Conservation (phyloP, 225 moss, liverwort and hornwort genomes). For the Pleurozium schreberi region DNA sequence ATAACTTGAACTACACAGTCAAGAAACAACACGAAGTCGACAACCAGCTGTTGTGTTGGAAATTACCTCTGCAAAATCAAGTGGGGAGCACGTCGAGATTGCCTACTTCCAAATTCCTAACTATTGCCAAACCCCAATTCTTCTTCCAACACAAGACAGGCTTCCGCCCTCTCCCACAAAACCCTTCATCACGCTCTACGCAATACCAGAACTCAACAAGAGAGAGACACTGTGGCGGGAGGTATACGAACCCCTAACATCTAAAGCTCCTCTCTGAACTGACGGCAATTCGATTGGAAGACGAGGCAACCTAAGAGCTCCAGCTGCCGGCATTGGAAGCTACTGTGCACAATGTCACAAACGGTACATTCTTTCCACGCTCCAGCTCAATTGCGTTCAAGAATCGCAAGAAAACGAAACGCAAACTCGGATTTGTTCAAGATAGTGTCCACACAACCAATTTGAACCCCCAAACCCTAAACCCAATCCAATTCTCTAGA, state of each 20-base stretch:
- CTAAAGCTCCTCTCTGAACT: neutral
- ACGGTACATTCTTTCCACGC: neutral
- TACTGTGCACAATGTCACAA: neutral
- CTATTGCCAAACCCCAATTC: neutral
- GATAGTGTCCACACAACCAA: neutral
- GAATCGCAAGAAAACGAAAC: neutral
- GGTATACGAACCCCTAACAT: neutral
- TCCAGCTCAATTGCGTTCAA: neutral
- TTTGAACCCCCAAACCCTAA: neutral
- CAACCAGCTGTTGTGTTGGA: neutral
- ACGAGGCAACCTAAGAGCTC: neutral
- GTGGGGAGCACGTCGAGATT: neutral
- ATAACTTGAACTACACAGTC: neutral
- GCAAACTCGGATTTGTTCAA: neutral
- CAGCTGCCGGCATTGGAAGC: neutral
- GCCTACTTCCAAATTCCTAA: slow-evolving; percentile 1
- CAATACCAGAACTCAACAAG: neutral
- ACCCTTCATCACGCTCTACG: neutral
- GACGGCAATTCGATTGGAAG: neutral
- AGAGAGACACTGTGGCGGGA: neutral
- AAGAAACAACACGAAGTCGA: neutral
- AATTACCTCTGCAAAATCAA: neutral
- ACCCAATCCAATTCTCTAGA: neutral
- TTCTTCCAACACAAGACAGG: neutral
- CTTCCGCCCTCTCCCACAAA: neutral